Conservation (phyloP, 2,329 filamentous ascomycete genomes). For the Cadophora luteo-olivacea region DNA sequence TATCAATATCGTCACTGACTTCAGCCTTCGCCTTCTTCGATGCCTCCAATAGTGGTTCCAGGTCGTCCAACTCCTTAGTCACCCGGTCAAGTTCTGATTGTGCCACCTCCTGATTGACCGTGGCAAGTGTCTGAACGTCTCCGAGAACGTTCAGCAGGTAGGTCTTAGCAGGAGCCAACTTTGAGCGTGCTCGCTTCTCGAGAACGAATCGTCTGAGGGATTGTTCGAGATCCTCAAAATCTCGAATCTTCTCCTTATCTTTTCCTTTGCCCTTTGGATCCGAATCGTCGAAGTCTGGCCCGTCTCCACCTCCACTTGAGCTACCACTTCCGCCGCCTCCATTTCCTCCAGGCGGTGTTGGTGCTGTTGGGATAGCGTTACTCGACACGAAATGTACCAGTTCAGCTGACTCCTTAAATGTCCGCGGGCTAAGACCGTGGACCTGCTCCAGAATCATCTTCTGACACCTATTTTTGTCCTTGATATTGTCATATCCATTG, state of each 20-base stretch:
- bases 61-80: slow-evolving; percentile 76
- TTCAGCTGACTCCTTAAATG: slow-evolving; percentile 89
- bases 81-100: slow-evolving; percentile 85
- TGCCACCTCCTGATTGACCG: slow-evolving; percentile 86
- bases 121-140: slow-evolving; percentile 82
- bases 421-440: slow-evolving; percentile 83
- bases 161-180: slow-evolving; percentile 92
- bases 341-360: slow-evolving; percentile 60
- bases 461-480: slow-evolving; percentile 88
- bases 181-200: slow-evolving; percentile 93
- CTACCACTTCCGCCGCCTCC: slow-evolving; percentile 60
- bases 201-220: slow-evolving; percentile 91
- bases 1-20: slow-evolving; percentile 81
- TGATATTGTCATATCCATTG: slow-evolving; percentile 94
- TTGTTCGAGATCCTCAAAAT: slow-evolving; percentile 89
- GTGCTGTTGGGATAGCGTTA: slow-evolving; percentile 83
- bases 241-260: slow-evolving; percentile 83
- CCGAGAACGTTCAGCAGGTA: slow-evolving; percentile 93
- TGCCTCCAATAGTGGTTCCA: slow-evolving; percentile 86
- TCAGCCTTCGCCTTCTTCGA: slow-evolving; percentile 80
- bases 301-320: slow-evolving; percentile 56
- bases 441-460: slow-evolving; percentile 95
- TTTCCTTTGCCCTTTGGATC: slow-evolving; percentile 79
- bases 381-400: slow-evolving; percentile 98
- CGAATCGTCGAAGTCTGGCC: slow-evolving; percentile 57